Conservation (phyloP, 1,284 basidiomycete species). For the Exobasidium rhododendri region DNA sequence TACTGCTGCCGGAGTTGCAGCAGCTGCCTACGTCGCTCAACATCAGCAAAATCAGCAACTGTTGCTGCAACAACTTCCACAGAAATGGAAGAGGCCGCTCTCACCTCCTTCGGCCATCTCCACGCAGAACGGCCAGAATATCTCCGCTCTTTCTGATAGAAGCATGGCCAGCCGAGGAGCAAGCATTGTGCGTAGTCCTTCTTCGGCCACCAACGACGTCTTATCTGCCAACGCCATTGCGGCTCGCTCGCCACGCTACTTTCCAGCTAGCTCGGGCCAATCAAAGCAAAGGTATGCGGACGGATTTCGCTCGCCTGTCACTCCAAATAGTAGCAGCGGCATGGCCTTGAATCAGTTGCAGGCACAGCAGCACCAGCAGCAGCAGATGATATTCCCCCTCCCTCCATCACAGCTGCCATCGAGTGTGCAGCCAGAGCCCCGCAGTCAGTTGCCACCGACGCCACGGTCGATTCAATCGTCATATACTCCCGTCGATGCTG, state of each 20-base stretch:
- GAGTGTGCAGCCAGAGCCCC: too few relatives aligned
- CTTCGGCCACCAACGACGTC: not conserved
- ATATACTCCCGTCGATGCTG: not conserved
- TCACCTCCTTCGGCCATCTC: not conserved
- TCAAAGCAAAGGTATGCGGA: slow-evolving; percentile 28
- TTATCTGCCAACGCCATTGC: slow-evolving; percentile 27
- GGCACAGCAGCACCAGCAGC: not conserved
- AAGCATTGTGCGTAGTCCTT: not conserved
- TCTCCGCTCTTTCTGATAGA: not conserved
- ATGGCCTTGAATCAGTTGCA: not conserved
- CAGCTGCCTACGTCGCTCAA: slow-evolving; percentile 3
- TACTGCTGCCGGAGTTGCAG: not conserved
- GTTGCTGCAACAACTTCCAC: not conserved
- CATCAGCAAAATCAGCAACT: not conserved
- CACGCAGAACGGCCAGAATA: not conserved
- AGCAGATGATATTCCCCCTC: not conserved
- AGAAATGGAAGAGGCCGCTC: too few relatives aligned
- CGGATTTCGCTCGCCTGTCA: slow-evolving; percentile 14
- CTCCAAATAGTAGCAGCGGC: not conserved
- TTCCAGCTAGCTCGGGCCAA: slow-evolving; percentile 25
- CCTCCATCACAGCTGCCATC: not conserved
- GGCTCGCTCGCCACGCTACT: slow-evolving; percentile 41
- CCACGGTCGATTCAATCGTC: too few relatives aligned
- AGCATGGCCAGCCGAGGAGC: not conserved
- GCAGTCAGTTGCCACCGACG: not conserved